Evolutionary conservation across 441 rosid species (phyloP).

Genomic region (Heliophila coronopifolia): DNA sequence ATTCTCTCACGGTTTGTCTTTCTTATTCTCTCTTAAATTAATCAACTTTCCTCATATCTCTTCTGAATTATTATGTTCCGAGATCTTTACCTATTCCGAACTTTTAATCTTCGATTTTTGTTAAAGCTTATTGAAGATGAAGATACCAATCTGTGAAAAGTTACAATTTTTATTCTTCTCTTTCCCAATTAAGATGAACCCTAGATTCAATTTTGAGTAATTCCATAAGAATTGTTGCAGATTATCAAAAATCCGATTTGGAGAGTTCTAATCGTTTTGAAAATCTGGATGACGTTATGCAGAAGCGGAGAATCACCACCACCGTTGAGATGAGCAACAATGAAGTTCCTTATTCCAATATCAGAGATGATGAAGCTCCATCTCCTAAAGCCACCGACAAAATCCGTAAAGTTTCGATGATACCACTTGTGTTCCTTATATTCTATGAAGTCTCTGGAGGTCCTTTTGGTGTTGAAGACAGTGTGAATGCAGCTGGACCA

Average conservation of each 20-base stretch:
- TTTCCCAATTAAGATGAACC: slow-evolving; percentile 12
- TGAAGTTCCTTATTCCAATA: slow-evolving; percentile 26
- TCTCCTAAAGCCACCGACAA: slow-evolving; percentile 34
- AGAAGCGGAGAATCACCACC: slow-evolving; percentile 38
- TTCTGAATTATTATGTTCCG: not conserved
- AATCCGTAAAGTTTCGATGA: slow-evolving; percentile 46
- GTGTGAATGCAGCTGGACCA: slow-evolving; percentile 84
- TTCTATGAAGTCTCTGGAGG: slow-evolving; percentile 94
- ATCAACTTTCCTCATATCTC: not conserved
- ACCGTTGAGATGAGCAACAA: slow-evolving; percentile 37
- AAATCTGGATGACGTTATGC: slow-evolving; percentile 32
- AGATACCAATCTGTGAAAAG: slow-evolving; percentile 4
- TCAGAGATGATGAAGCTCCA: slow-evolving; percentile 24
- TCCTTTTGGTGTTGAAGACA: slow-evolving; percentile 91
- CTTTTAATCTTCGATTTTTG: not conserved
- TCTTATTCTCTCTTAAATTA: slow-evolving; percentile 12
- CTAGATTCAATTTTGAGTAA: slow-evolving; percentile 24
- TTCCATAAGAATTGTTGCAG: slow-evolving; percentile 21
- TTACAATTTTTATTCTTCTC: not conserved
- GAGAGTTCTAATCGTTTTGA: slow-evolving; percentile 25
- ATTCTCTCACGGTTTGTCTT: slow-evolving; percentile 16
- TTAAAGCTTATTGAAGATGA: not conserved
- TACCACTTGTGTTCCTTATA: slow-evolving; percentile 79
- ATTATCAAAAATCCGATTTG: slow-evolving; percentile 16
- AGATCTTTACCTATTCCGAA: not conserved